phyloP scores from a whole-genome alignment of 352 stramenopile species.

The Globisporangium nodosum region DNA sequence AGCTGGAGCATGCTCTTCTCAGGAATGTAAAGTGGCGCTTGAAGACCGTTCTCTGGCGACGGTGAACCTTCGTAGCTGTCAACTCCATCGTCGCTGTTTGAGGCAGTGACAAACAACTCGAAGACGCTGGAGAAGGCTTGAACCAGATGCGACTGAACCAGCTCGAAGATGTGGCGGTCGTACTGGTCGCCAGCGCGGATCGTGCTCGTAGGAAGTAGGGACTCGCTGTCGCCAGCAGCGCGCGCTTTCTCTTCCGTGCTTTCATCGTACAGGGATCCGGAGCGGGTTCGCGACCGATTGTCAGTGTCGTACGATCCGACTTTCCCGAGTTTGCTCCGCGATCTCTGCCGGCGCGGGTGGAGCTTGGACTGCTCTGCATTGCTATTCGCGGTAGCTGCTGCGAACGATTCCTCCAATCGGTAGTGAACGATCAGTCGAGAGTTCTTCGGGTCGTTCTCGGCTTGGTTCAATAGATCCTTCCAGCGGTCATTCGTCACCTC shows the following conservation, averaged over 20 bases:
- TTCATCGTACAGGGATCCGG: background rate
- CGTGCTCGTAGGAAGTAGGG: background rate
- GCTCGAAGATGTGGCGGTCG: slow-evolving; percentile 64
- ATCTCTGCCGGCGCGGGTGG: background rate
- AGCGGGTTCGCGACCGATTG: background rate
- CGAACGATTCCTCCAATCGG: slow-evolving; percentile 10
- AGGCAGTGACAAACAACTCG: slow-evolving; percentile 58
- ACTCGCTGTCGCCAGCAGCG: background rate
- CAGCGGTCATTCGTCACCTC: slow-evolving; percentile 76
- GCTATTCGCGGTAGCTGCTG: background rate
- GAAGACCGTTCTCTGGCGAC: slow-evolving; percentile 3
- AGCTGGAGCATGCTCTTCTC: slow-evolving; percentile 71
- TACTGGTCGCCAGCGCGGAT: slow-evolving; percentile 36
- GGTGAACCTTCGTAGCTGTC: slow-evolving; percentile 15
- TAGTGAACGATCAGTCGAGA: slow-evolving; percentile 64
- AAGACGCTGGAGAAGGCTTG: slow-evolving; percentile 68
- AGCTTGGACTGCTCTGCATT: background rate
- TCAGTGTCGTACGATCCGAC: background rate
- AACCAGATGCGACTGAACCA: slow-evolving; percentile 47
- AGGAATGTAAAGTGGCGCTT: slow-evolving; percentile 52
- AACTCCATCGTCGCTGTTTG: slow-evolving; percentile 37
- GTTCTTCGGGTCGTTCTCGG: slow-evolving; percentile 50
- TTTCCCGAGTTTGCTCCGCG: background rate
- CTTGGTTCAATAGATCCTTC: slow-evolving; percentile 74
- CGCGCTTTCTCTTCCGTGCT: background rate